A percentile compares a stretch with the other conserved stretches of the same genome.
phyloP scores from a whole-genome alignment of 768 basidiomycete species.

The Phylloporus arenicola region DNA sequence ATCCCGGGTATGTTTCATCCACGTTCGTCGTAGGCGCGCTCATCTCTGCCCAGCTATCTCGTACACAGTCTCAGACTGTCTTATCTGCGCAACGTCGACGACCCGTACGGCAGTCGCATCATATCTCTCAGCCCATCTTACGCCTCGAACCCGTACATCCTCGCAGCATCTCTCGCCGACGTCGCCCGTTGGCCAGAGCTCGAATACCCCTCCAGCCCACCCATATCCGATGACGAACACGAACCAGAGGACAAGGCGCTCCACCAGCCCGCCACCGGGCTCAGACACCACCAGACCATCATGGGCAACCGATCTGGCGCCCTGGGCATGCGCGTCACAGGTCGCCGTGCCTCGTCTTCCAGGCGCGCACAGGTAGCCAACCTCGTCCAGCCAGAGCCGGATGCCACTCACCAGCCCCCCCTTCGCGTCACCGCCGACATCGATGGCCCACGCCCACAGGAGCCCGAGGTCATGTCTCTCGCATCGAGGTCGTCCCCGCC shows the following conservation, averaged over 20 bases:
- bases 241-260: conserved; percentile 33
- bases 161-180: conserved; percentile 76
- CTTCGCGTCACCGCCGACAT: conserved; percentile 13
- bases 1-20: conserved; percentile 45
- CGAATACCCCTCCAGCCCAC: conserved; percentile 60
- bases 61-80: conserved; percentile 82
- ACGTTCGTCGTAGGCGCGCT: neutral
- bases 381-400: conserved; percentile 7
- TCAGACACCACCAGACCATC: conserved; percentile 88
- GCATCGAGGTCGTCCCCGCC: conserved; percentile 1
- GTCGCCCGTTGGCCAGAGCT: conserved; percentile 82
- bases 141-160: conserved; percentile 76
- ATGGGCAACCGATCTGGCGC: conserved; percentile 69
- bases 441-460: conserved; percentile 7
- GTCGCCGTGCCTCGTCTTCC: conserved; percentile 50
- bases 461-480: conserved; percentile 3
- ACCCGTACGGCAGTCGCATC: conserved; percentile 76
- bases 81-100: conserved; percentile 85
- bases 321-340: conserved; percentile 71
- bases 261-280: conserved; percentile 32
- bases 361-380: conserved; percentile 34
- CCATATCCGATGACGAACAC: conserved; percentile 65
- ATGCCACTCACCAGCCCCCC: conserved; percentile 1
- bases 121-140: conserved; percentile 77
- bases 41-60: conserved; percentile 45